Base-by-base conservation (phyloP, 768 basidiomycete genomes). In the Suillus lakei region DNA sequence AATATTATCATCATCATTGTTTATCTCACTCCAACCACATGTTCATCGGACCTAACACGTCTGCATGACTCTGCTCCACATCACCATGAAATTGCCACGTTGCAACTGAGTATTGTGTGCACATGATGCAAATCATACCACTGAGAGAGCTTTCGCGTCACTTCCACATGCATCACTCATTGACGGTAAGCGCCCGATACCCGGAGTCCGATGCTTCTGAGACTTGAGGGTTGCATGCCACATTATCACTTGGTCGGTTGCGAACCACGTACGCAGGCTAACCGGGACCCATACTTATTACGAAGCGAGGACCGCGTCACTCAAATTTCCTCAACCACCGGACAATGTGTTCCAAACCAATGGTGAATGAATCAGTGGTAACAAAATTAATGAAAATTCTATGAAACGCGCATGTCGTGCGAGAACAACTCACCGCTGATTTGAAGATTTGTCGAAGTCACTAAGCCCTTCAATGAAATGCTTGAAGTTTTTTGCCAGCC, bases 21-120 rank as follows among this genome's bases (percentile, higher is more conserved):
- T 48, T n/a, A 60, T 43, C 64, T 50, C 51, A 36, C 61, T 61
- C 55, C 32, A 30, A 30, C 26, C 61, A 28, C 53, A 61, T 28
- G 61, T 56, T 39, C 16, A 59, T 18, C 1, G 38, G 23, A 39
- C 26, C 26, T 39, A 36, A 38, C 34, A 36, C n/a, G 13, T 34
- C 32, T 21, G 5, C 6, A n/a, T 55, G 34, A n/a, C 51, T 30
- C 18, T 2, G 21, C 51, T 30, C 3, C 8, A 58, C 15, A 7
- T 16, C 8, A 23, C 9, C 5, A 28, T 32, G 51, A 32, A n/a
- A 32, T 1, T 30, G 38, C 58, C 58, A 41, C 58, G 58, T 59
- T 59, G 26, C 38, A 32, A 21, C 1, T 32, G 10, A 32, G 30
- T 21, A 30, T 18, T 53, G 51, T 2, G 50, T 51, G 28, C 13